Base-by-base conservation (phyloP, 2,329 filamentous ascomycete genomes). In the Trichoderma citrinoviride region DNA sequence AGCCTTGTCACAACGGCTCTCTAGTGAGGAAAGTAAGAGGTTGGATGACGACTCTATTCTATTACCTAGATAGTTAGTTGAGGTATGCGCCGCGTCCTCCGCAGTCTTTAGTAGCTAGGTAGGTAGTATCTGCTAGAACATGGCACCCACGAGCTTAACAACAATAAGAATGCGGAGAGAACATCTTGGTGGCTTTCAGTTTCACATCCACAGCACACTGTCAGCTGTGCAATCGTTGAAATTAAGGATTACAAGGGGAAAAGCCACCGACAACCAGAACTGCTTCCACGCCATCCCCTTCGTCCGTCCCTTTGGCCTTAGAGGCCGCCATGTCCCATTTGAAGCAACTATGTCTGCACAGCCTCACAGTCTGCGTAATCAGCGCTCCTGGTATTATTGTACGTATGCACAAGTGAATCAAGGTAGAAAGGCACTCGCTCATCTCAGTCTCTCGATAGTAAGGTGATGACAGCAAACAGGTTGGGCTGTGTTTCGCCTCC, bases 281-380 rank as follows among this genome's bases (percentile, higher is more conserved):
- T 14, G 46, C 37, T 27, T 43, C 17, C 46, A 43, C 43, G 57
- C 41, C 50, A 61, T 43, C 46, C 19, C 17, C 50, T 52, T 61
- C 57, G 57, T 52, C 33, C 21, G 7, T 27, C 33, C 27, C 47
- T 46, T 47, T 44, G 37, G 21, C n/a, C 19, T 14, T n/a, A 33
- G 37, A 29, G 37, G 58, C 55, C 41, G 41, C 47, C 56, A 27
- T 60, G 56, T 41, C 29, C 44, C 41, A 23, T 7, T 19, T 8
- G 14, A 10, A 49, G 21, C 17, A 61, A 33, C n/a, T 58, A 29
- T 44, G 55, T 29, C 33, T 60, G 62, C 68, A 69, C 67, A 69
- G 68, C 68, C 68, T 68, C 68, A 47, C 19, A 21, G 46, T 53
- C 61, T 41, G 47, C 61, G 61, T 53, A 54, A 66, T 64, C 40